Percentiles rank a stretch among this genome's conserved stretches.
Evolutionary conservation across 2,329 filamentous ascomycete genomes (phyloP).

Genomic region (Aureobasidium sp.): DNA sequence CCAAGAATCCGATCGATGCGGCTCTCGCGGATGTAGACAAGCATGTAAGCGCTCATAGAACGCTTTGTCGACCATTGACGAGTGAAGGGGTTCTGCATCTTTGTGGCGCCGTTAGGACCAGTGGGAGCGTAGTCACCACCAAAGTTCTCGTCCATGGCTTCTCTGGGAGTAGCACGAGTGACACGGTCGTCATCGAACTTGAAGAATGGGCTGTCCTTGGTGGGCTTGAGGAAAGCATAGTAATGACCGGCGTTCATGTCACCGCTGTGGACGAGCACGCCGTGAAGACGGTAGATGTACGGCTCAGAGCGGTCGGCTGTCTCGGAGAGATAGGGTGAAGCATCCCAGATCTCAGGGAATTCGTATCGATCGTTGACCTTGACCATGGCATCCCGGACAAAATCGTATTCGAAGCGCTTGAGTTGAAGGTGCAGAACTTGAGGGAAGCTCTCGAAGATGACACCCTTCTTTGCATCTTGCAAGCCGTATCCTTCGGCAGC

Average conservation of each 20-base stretch:
- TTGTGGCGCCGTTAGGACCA: slow-evolving; percentile 46
- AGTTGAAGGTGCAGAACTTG: slow-evolving; percentile 90
- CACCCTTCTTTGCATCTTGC: slow-evolving; percentile 94
- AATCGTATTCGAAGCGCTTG: slow-evolving; percentile 97
- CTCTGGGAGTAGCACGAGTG: slow-evolving; percentile 82
- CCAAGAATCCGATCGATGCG: slow-evolving; percentile 74
- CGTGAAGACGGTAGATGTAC: slow-evolving; percentile 87
- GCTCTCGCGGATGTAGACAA: slow-evolving; percentile 91
- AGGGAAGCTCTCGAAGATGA: slow-evolving; percentile 93
- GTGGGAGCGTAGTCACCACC: slow-evolving; percentile 66
- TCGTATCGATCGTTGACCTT: slow-evolving; percentile 94
- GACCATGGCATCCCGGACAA: slow-evolving; percentile 94
- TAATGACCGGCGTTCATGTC: slow-evolving; percentile 97
- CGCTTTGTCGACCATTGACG: slow-evolving; percentile 55
- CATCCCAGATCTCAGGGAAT: slow-evolving; percentile 76
- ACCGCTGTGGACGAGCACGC: slow-evolving; percentile 91
- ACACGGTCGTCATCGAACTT: slow-evolving; percentile 97
- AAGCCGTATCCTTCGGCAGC: slow-evolving; percentile 85
- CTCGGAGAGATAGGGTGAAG: slow-evolving; percentile 76
- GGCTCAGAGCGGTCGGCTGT: slow-evolving; percentile 80
- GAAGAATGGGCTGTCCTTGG: slow-evolving; percentile 90
- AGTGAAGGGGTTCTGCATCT: slow-evolving; percentile 55
- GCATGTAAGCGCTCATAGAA: slow-evolving; percentile 90
- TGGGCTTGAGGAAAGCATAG: slow-evolving; percentile 91
- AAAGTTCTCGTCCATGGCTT: slow-evolving; percentile 94